Evolutionary conservation across 2,329 filamentous ascomycete genomes (phyloP), one percentile per base, ranked within the genome.

Genomic region (Alternaria ethzedia): DNA sequence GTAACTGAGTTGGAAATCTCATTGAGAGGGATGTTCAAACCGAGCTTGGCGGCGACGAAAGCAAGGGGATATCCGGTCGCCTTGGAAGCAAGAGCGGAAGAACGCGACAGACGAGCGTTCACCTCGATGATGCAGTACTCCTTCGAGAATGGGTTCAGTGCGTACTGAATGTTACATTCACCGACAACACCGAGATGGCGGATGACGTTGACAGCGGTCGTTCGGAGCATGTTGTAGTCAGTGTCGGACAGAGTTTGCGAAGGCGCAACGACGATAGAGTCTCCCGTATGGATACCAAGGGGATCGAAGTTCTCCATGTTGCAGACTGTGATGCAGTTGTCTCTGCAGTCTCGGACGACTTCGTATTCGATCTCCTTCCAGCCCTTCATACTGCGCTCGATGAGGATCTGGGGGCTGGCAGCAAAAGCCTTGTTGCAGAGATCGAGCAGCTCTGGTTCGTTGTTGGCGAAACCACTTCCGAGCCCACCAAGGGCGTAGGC

Each of bases 231-330:
- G 83, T 98, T 97, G 86, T 98, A 99, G 81, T 99, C 96, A 79
- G 97, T 94, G 65, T 99, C 95, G 3, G 94, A 97, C 20, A 99
- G 86, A 0, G 96, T 99, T 82, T 98, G 96, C 4, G 95, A 98
- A 44, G 96, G 96, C 9, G 96, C 96, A 50, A 99, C 96, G 56
- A 99, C 96, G 70, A 99, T 97, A 12, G 95, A 98, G 79, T 99
- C 96, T 80, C 96, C 96, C 3, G 96, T 99, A 78, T 98, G 96
- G 67, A 98, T 98, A 75, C 96, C 96, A 2, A 99, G 89, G 59
- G 96, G 96, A 80, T 99, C 96, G 76, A 99, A 99, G 84, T 99
- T 99, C 84, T 99, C 96, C 96, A 99, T 98, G 85, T 99, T 99
- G 82, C 96, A 99, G 66, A 99, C 96, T 7, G 96, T 99, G 79